A percentile compares a stretch with the other conserved stretches of the same genome.
Conservation (phyloP, 805 yeast species). For the Torulaspora indica region DNA sequence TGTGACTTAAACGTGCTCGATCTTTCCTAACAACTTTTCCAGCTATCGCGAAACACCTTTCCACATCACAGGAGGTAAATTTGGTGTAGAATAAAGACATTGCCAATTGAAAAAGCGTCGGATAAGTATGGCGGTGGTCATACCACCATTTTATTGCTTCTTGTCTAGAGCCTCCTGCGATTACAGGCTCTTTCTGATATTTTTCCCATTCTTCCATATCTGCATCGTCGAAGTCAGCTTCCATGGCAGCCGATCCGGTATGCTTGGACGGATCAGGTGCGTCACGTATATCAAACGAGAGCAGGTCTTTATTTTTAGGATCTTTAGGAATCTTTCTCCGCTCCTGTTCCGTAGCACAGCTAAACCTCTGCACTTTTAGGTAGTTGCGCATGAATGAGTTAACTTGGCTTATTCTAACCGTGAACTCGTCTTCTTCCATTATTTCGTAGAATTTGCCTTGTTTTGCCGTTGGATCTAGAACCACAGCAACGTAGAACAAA, state of each 20-base stretch:
- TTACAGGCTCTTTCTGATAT: background rate
- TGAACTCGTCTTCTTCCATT: background rate
- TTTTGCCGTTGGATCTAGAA: slow-evolving; percentile 11
- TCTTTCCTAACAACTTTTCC: background rate
- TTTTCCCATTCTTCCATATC: background rate
- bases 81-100: slow-evolving; percentile 10
- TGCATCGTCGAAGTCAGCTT: background rate
- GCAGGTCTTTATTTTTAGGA: background rate
- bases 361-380: background rate
- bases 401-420: background rate
- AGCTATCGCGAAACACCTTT: slow-evolving; percentile 5
- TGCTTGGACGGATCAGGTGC: background rate
- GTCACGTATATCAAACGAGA: background rate
- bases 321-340: background rate
- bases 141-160: background rate
- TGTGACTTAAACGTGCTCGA: background rate
- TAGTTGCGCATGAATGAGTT: background rate
- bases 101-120: slow-evolving; percentile 7
- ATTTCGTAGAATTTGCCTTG: slow-evolving; percentile 4
- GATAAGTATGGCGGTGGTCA: background rate
- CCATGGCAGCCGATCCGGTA: background rate
- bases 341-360: background rate
- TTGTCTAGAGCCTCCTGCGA: background rate
- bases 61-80: slow-evolving; percentile 9
- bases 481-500: slow-evolving; percentile 6